Evolutionary conservation across 306 rosid genomes (phyloP).

Genomic region (Canavalia gladiata): DNA sequence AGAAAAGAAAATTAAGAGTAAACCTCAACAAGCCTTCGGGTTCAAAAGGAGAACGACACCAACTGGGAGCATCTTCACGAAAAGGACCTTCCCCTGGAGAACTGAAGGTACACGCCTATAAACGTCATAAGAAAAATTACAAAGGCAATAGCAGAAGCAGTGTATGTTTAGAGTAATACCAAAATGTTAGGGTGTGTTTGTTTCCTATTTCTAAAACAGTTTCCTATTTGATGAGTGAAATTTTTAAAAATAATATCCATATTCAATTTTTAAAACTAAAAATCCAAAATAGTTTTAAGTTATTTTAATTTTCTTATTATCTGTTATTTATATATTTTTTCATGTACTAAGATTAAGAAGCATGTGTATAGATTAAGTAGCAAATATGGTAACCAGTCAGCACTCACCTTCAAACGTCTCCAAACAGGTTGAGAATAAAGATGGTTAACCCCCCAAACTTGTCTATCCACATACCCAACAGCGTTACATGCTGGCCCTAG

Average conservation of each 20-base stretch:
- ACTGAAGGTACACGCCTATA: slow-evolving; percentile 72
- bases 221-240: too few species aligned
- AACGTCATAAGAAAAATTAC: neutral
- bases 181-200: neutral
- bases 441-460: slow-evolving; percentile 91
- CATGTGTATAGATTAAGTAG: neutral
- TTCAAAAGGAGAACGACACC: slow-evolving; percentile 90
- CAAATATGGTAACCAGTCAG: neutral
- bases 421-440: slow-evolving; percentile 86
- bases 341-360: neutral
- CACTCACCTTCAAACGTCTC: slow-evolving; percentile 72
- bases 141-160: neutral
- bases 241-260: too few species aligned
- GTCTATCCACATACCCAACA: slow-evolving; percentile 85
- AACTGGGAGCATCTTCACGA: slow-evolving; percentile 72
- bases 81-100: slow-evolving; percentile 59
- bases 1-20: neutral
- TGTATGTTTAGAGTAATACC: neutral
- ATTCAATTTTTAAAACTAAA: too few species aligned
- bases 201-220: too few species aligned
- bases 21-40: slow-evolving; percentile 89
- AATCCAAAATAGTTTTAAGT: too few species aligned
- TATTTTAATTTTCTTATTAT: too few species aligned
- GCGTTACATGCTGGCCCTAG: slow-evolving; percentile 94
- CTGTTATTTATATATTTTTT: too few species aligned